phyloP scores from a whole-genome alignment of 2,329 filamentous ascomycete species.

The Sporothrix pallida region DNA sequence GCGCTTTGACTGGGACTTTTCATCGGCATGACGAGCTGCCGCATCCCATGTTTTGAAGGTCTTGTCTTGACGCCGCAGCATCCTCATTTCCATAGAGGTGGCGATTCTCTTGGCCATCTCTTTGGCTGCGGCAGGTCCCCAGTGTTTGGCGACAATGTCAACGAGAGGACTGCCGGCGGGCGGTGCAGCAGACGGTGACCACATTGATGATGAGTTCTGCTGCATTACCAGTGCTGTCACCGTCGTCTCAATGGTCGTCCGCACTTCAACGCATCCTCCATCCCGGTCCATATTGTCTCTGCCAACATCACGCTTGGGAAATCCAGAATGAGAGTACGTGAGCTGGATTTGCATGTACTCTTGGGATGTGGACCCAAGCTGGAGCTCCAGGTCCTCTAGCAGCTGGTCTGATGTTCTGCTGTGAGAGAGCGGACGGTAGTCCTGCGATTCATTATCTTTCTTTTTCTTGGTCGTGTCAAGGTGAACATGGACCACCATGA shows the following conservation, averaged over 20 bases:
- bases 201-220: slow-evolving; percentile 56
- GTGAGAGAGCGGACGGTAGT: slow-evolving; percentile 22
- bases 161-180: slow-evolving; percentile 49
- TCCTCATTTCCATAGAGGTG: slow-evolving; percentile 25
- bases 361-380: slow-evolving; percentile 56
- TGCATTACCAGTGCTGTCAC: slow-evolving; percentile 58
- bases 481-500: slow-evolving; percentile 57
- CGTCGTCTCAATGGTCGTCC: slow-evolving; percentile 60
- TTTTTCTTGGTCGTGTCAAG: slow-evolving; percentile 43
- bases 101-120: slow-evolving; percentile 49
- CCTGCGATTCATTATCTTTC: slow-evolving; percentile 39
- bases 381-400: slow-evolving; percentile 63
- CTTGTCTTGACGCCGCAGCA: slow-evolving; percentile 28
- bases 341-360: slow-evolving; percentile 60
- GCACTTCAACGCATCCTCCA: slow-evolving; percentile 48
- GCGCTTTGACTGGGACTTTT: background rate
- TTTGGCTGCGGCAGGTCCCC: slow-evolving; percentile 53
- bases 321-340: slow-evolving; percentile 63
- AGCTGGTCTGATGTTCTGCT: slow-evolving; percentile 58
- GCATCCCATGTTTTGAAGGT: background rate
- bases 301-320: slow-evolving; percentile 46
- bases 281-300: slow-evolving; percentile 25
- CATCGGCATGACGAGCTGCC: background rate
- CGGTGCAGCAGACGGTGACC: slow-evolving; percentile 54
- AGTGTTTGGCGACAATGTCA: slow-evolving; percentile 55